Conservation (phyloP, 192 early-diverging fungal genomes). For the Coemansia reversa region DNA sequence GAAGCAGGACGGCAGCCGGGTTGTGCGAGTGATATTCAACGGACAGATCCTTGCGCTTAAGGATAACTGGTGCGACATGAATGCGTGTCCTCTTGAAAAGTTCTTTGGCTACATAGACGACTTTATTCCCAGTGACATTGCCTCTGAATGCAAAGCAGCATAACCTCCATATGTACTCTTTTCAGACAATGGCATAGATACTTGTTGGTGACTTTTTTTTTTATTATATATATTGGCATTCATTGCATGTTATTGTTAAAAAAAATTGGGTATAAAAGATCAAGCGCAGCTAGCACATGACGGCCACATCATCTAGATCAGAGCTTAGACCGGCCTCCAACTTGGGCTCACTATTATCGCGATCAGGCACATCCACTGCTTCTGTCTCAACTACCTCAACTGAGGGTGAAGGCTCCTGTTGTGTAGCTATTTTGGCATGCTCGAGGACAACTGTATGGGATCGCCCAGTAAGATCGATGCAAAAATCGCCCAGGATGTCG, state of each 20-base stretch:
- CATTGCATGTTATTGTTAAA: not conserved
- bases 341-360: not conserved
- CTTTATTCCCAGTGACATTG: conserved; percentile 40
- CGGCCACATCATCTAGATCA: not conserved
- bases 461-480: conserved; percentile 13
- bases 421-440: not conserved
- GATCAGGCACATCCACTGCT: not conserved
- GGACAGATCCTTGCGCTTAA: conserved; percentile 46
- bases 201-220: not conserved
- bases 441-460: not conserved
- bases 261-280: not conserved
- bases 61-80: conserved; percentile 49
- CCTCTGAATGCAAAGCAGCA: conserved; percentile 17
- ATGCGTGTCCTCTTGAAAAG: conserved; percentile 33
- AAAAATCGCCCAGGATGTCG: conserved; percentile 27
- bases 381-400: not conserved
- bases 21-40: conserved; percentile 60
- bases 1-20: conserved; percentile 30
- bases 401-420: not conserved
- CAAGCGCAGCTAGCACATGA: not conserved
- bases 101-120: conserved; percentile 35
- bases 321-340: not conserved
- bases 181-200: not conserved
- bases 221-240: not conserved
- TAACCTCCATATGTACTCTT: not conserved